Base-by-base conservation (phyloP, 805 yeast species). In the Torulaspora delbrueckii region DNA sequence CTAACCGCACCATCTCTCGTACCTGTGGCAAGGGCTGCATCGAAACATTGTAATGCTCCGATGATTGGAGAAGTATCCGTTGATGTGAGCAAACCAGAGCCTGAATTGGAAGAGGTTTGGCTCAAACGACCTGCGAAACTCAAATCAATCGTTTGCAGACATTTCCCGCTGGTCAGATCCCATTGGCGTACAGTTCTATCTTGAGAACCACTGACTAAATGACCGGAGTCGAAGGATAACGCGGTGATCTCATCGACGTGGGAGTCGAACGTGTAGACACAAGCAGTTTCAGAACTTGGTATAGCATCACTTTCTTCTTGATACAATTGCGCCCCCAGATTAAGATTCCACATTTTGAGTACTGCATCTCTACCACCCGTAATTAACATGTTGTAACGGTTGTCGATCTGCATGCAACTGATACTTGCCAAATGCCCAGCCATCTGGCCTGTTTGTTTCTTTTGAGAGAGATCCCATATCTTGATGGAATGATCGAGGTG, bases 11-110 rank as follows among this genome's bases (percentile, higher is more conserved):
- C 91, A 62, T 84, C 91, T 13, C 79, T 78, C 0, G 89, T 81
- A 41, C 91, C 93, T 0, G 88, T 78, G 0, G 91, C 91, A 52
- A 84, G 66, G 0, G 90, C 91, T 0, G 87, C 86, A 56, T 82
- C 87, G 56, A 72, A 79, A 47, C 84, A 79, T 60, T 84, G 90
- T 27, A 84, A 59, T 0, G 86, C 82, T 0, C 86, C 83, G 36
- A 84, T 76, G 48, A 78, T 76, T 2, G 79, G 78, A 8, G 53
- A 47, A 8, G 37, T 40, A 3, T 45, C 51, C 9, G 50, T 42
- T 19, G 54, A 41, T 9, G 51, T 42, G 9, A 50, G 43, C 37
- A 48, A 25, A 10, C 52, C 32, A 8, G 52, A 45, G 19, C 40
- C 42, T 8, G 39, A 18, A 8, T 40, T 26, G 36, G 58, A 27